Evolutionary conservation across 2,329 filamentous ascomycete species (phyloP).

Genomic region (Acarospora socialis): DNA sequence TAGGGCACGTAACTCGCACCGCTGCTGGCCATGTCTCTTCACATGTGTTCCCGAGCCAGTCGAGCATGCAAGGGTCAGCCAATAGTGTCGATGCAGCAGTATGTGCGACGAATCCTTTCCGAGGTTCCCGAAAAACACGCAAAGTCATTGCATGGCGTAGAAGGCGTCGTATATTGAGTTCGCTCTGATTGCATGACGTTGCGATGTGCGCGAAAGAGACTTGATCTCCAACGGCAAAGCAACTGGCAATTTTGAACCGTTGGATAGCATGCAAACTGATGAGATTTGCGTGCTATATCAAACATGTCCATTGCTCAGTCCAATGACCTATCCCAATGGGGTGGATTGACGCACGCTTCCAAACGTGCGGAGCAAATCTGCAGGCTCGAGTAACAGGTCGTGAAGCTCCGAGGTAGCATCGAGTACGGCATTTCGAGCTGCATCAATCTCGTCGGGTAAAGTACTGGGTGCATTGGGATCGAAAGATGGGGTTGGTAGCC

Average conservation of each 20-base stretch:
- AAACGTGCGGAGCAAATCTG: too few species aligned
- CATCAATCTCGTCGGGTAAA: slow-evolving; percentile 1
- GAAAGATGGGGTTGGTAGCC: slow-evolving; percentile 6
- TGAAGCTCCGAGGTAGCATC: too few species aligned
- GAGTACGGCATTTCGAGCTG: too few species aligned
- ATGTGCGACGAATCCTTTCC: slow-evolving; percentile 9
- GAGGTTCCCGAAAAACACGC: slow-evolving; percentile 10
- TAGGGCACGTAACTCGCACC: not conserved
- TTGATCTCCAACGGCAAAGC: slow-evolving; percentile 9
- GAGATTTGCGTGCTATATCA: slow-evolving; percentile 6
- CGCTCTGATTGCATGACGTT: slow-evolving; percentile 5
- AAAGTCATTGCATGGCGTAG: slow-evolving; percentile 11
- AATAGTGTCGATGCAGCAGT: slow-evolving; percentile 9
- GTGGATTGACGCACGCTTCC: too few species aligned
- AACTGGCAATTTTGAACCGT: slow-evolving; percentile 9
- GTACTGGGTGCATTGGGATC: slow-evolving; percentile 4
- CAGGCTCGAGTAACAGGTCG: too few species aligned
- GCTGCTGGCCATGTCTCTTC: slow-evolving; percentile 5
- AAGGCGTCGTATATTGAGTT: slow-evolving; percentile 10
- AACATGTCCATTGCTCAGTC: too few species aligned
- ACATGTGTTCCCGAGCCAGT: slow-evolving; percentile 5
- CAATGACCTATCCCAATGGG: too few species aligned
- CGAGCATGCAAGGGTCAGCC: slow-evolving; percentile 2
- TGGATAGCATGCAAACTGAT: slow-evolving; percentile 10
- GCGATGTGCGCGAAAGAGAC: slow-evolving; percentile 11